Evolutionary conservation across 2,329 filamentous ascomycete genomes (phyloP), one percentile per base, ranked within the genome.

Genomic region (Ophiostoma ips): DNA sequence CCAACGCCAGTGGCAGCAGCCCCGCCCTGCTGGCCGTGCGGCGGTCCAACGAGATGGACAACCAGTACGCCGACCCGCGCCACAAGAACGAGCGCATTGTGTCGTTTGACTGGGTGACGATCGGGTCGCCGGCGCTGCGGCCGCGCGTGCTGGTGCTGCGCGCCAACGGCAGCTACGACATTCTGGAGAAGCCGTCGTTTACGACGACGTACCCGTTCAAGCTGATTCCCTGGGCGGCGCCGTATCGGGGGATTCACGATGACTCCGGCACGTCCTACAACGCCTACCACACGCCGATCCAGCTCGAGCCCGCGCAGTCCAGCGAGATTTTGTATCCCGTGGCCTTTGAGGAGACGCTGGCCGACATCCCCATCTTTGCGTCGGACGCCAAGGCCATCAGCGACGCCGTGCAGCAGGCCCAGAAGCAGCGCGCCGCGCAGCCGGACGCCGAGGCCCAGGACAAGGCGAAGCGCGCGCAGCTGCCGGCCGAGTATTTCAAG

Each of bases 31-130:
- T 83, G 1, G 70, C 80, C 53, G 74, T 81, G 12, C 68, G 72
- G 41, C 74, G 68, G 51, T 81, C 79, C 1, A 71, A 77, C 55
- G 77, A 81, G 58, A 72, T 83, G 64, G 77, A 83, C 56, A 72
- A 77, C 46, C 69, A 71, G 16, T 80, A 74, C 56, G 65, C 69
- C 24, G 73, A 76, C 47, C 64, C 67, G 31, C 66, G 67, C 31
- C 67, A 71, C 55, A 73, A 74, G 61, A 70, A 73, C 56, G 75
- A 81, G 50, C 71, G 76, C 18, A 80, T 83, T 31, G 76, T 83
- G 8, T 82, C 79, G 0, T 83, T 83, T 60, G 79, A 83, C 59
- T 83, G 79, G 79, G 66, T 82, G 10, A 81, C 75, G 3, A 66
- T 81, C 44, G 68, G 72, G 11, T 76, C 74, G 3, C 67, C 75